A percentile compares a stretch with the other conserved stretches of the same genome.
Conservation (phyloP, 495 filamentous ascomycete genomes). For the Cercophora scortea region DNA sequence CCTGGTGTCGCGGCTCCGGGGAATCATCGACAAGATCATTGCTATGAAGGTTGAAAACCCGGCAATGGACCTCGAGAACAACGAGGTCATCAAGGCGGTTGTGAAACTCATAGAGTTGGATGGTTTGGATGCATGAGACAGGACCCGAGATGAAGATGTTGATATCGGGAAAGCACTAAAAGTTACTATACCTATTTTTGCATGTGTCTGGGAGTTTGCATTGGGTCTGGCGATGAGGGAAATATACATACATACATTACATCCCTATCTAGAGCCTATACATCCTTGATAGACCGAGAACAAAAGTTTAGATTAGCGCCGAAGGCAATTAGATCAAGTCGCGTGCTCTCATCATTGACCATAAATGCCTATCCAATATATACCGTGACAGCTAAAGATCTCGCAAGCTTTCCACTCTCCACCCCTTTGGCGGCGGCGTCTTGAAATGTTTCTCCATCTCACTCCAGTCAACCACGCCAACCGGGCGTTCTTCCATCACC, state of each 20-base stretch:
- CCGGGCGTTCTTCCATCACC: slow-evolving; percentile 15
- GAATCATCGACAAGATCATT: slow-evolving; percentile 79
- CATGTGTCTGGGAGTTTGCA: too few relatives aligned
- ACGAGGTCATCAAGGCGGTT: slow-evolving; percentile 67
- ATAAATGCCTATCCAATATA: too few relatives aligned
- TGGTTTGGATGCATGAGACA: slow-evolving; percentile 57
- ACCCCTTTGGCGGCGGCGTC: slow-evolving; percentile 6
- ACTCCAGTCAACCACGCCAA: slow-evolving; percentile 27
- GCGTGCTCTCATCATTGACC: too few relatives aligned
- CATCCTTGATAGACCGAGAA: too few relatives aligned
- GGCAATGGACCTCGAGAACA: slow-evolving; percentile 43
- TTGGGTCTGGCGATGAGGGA: too few relatives aligned
- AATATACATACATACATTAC: too few relatives aligned
- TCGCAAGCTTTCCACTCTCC: slow-evolving; percentile 1
- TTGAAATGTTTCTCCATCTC: slow-evolving; percentile 17
- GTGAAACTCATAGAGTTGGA: slow-evolving; percentile 77
- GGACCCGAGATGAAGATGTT: too few relatives aligned
- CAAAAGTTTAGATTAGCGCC: too few relatives aligned
- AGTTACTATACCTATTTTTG: background rate
- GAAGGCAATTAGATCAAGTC: too few relatives aligned
- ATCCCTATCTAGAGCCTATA: too few relatives aligned
- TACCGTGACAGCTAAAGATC: background rate
- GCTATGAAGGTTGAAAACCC: slow-evolving; percentile 73
- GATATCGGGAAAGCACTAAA: background rate
- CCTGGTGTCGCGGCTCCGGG: slow-evolving; percentile 71